These are phyloP conservation scores for Pelargonium citronellum DNA, from an alignment of 441 rosid species.

Conservation along the genomic window DNA sequence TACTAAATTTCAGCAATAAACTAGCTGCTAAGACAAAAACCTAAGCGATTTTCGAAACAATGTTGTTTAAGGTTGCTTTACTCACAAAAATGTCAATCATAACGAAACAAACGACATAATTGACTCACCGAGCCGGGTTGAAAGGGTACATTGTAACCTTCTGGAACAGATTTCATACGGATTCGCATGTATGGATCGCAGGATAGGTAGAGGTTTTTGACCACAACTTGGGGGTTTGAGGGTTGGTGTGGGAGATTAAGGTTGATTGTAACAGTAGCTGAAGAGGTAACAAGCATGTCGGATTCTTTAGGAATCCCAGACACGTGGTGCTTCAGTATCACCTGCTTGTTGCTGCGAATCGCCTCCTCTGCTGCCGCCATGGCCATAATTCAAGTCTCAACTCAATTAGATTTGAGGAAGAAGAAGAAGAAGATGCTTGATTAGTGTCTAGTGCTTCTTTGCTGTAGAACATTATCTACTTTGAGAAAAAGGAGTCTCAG, in stretches of 20 bases:
- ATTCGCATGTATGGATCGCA: not conserved
- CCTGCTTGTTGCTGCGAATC: not conserved
- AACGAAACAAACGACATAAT: no score
- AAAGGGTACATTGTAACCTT: not conserved
- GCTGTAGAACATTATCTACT: no score
- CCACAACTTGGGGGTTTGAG: not conserved
- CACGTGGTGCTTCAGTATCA: not conserved
- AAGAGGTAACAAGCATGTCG: not conserved
- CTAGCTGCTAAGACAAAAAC: no score
- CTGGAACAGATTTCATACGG: not conserved
- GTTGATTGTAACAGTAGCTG: not conserved
- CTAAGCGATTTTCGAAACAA: no score
- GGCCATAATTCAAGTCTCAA: no score
- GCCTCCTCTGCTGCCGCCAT: not conserved
- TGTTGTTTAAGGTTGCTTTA: not conserved
- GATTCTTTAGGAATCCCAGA: not conserved
- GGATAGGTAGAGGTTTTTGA: not conserved
- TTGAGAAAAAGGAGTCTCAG: no score
- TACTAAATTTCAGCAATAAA: no score
- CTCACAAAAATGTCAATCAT: not conserved
- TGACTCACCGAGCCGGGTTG: conserved; percentile 1
- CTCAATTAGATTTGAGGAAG: no score
- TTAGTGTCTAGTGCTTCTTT: no score
- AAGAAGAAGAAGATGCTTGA: no score
- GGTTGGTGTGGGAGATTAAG: not conserved